Evolutionary conservation across 2,329 filamentous ascomycete genomes (phyloP), one percentile per base, ranked within the genome.

Genomic region (Polytolypa hystricis): DNA sequence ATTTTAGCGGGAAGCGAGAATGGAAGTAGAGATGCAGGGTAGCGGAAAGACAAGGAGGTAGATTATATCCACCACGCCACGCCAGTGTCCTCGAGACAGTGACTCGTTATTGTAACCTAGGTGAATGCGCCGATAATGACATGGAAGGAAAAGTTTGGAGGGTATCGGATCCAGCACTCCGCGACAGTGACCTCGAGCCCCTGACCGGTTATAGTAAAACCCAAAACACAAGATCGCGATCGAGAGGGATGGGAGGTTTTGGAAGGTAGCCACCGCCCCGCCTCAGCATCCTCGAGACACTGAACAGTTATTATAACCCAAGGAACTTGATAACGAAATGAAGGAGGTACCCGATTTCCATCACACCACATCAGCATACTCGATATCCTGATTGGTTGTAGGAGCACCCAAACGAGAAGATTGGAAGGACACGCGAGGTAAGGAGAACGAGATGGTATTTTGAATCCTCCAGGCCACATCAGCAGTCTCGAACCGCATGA

Each of bases 381-480:
- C 38, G 26, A 36, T 18, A 12, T 16, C 11, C 11, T n/a, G 14
- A 33, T 29, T 26, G 36, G 29, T 33, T 25, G 33, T 27, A 5
- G 5, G 18, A 15, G 27, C 12, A 7, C 14, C 28, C 12, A 15
- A 10, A 8, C 7, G 5, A 12, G 11, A 20, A 17, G 12, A n/a
- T 9, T 3, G 8, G 28, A 30, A 30, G 14, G 8, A 4, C 4
- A 33, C 11, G 15, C 8, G 14, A 15, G 30, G 17, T 5, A 19
- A 9, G 7, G 1, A 11, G 17, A 33, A 14, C 9, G 8, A 17
- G 10, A 25, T 4, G 20, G 10, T 9, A 16, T 33, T 19, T 7
- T n/a, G n/a, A n/a, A 19, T 32, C 33, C 38, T 30, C 33, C 28
- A 37, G 27, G 38, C 33, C 33, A 37, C 34, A 28, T 40, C 19